Evolutionary conservation across 176 grass and related monocot species (phyloP), one percentile per base, ranked within the genome.

Genomic region (Aechmea fasciata): DNA sequence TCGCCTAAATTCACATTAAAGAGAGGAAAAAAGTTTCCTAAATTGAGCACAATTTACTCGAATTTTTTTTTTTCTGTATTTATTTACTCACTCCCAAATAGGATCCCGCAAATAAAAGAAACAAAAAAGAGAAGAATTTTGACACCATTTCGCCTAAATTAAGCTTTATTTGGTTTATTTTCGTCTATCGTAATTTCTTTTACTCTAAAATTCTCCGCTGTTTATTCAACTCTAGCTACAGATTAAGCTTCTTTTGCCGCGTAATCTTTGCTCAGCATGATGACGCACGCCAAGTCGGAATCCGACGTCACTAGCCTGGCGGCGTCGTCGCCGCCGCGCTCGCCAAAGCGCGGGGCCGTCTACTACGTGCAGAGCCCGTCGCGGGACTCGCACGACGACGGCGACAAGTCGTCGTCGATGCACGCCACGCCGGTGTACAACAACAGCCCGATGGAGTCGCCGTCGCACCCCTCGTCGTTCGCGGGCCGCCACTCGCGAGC

Each of bases 291-390:
- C 65, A 81, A 85, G 29, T 92, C 93, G 63, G 89, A 96, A 14
- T 96, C 93, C 13, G 93, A 96, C 67, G 84, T 83, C 73, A 96
- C 93, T 49, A 92, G 85, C 76, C 65, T 83, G 2, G 77, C 84
- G 51, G 74, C 84, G 3, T 83, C 89, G 47, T 90, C 93, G 29
- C 86, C 93, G 49, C 82, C 93, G 13, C 86, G 81, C 12, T 87
- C 83, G 3, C 88, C 89, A 1, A 92, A 92, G 86, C 50, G 64
- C 9, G 29, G 64, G 9, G 29, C 84, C 15, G 84, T 87, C 26
- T 97, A 97, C 89, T 97, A 87, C 68, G 93, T 92, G 49, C 84
- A 90, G 86, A 92, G 86, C 78, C 93, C 89, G 55, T 96, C 88
- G 50, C 80, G 87, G 23, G 87, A 96, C 81, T 96, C 88, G 1